Conservation (phyloP, 1,139 yeast genomes). For the Meyerozyma athensensis region DNA sequence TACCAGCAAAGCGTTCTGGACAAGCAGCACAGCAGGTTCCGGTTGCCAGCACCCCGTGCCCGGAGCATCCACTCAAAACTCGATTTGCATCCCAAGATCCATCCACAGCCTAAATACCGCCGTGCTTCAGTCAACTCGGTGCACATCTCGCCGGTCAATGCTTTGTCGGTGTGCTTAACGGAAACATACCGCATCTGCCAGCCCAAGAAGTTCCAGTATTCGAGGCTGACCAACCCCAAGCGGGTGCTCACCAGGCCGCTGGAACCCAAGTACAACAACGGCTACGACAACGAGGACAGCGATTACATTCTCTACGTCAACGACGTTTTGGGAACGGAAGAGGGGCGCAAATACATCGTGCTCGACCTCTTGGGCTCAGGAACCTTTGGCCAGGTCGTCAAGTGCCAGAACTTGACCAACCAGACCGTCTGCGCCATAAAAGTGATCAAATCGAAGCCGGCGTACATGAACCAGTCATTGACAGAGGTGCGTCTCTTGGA, state of each 20-base stretch:
- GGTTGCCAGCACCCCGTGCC: slow-evolving; percentile 38
- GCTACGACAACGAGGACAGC: slow-evolving; percentile 81
- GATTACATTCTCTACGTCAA: slow-evolving; percentile 93
- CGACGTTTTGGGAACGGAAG: slow-evolving; percentile 86
- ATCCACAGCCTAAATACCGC: slow-evolving; percentile 69
- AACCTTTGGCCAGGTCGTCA: slow-evolving; percentile 97
- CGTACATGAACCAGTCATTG: slow-evolving; percentile 84
- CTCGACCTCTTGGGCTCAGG: slow-evolving; percentile 93
- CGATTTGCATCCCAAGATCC: slow-evolving; percentile 61
- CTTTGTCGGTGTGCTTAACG: slow-evolving; percentile 71
- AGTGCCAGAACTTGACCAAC: slow-evolving; percentile 86
- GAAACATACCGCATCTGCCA: slow-evolving; percentile 85
- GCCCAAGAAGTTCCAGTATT: slow-evolving; percentile 75
- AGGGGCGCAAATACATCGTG: slow-evolving; percentile 81
- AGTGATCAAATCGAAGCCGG: slow-evolving; percentile 89
- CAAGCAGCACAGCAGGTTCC: slow-evolving; percentile 18
- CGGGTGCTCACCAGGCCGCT: slow-evolving; percentile 90
- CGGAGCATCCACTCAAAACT: slow-evolving; percentile 33
- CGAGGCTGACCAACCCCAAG: slow-evolving; percentile 81
- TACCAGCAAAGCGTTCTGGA: slow-evolving; percentile 29
- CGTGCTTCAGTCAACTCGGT: slow-evolving; percentile 76
- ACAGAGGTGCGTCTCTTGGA: slow-evolving; percentile 88
- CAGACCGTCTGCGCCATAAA: slow-evolving; percentile 92
- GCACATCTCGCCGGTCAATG: slow-evolving; percentile 81
- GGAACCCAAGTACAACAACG: slow-evolving; percentile 77